Evolutionary conservation across 352 stramenopile genomes (phyloP).

Genomic region (Paralagenidium karlingii): DNA sequence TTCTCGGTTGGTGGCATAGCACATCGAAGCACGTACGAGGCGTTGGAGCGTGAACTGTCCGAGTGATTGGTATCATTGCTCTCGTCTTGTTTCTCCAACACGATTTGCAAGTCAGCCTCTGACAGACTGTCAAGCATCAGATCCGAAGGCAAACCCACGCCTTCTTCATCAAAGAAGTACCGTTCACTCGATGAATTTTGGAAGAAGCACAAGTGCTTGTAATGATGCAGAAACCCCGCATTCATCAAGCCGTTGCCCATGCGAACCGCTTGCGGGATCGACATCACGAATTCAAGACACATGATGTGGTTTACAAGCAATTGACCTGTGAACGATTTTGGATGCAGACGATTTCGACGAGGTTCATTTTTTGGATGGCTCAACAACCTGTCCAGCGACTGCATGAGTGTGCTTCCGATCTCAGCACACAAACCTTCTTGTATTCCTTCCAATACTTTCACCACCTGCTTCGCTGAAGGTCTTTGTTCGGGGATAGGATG

Average conservation of each 20-base stretch:
- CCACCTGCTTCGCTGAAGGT: slow-evolving; percentile 31
- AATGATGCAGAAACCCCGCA: slow-evolving; percentile 48
- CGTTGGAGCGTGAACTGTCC: no score
- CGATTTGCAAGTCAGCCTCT: no score
- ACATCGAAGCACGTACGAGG: no score
- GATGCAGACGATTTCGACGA: not conserved
- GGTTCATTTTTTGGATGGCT: no score
- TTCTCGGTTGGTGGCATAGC: no score
- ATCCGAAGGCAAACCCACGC: no score
- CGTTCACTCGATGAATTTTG: no score
- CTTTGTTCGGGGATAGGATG: slow-evolving; percentile 28
- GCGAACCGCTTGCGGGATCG: slow-evolving; percentile 26
- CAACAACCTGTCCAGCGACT: not conserved
- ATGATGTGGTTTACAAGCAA: slow-evolving; percentile 49
- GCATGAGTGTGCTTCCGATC: slow-evolving; percentile 7
- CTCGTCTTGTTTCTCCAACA: no score
- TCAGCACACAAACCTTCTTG: slow-evolving; percentile 28
- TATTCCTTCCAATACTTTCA: slow-evolving; percentile 30
- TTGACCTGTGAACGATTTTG: slow-evolving; percentile 18
- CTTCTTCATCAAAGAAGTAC: no score
- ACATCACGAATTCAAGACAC: slow-evolving; percentile 34
- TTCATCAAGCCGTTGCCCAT: slow-evolving; percentile 54
- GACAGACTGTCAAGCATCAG: no score
- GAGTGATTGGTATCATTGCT: no score
- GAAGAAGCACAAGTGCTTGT: slow-evolving; percentile 25